Base-by-base conservation (phyloP, 176 grass and related monocot genomes). In the Zea luxurians region DNA sequence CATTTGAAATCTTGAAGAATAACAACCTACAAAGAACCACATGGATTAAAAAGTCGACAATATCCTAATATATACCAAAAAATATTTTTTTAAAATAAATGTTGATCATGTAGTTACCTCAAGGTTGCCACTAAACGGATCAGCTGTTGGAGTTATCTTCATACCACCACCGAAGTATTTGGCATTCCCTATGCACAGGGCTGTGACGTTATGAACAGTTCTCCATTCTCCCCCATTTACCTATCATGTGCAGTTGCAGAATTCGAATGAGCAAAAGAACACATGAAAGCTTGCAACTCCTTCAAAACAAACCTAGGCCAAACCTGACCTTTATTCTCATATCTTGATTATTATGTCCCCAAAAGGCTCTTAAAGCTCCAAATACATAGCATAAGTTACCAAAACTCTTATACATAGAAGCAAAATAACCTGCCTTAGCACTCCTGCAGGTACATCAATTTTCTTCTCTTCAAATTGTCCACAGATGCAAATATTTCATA, bases 1-100 rank as follows among this genome's bases (percentile, higher is more conserved):
- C 96, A 99, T 82, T 92, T 92, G 86, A 99, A 99, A 90, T 95
- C 83, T 84, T 95, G 89, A 58, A 92, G 83, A 91, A 90, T 87
- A 83, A 95, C 92, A 52, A 95, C 83, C 88, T 99, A 83, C 21
- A 64, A 66, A 63, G 50, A 20, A n/a, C n/a, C 76, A 70, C 1
- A 73, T 8, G 34, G 84, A 70, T 89, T 80, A 89, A 21, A 18
- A 46, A 68, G 37, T 12, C 4, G 41, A 61, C 15, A 35, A 57
- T 67, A 40, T 16, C 55, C 64, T 60, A 16, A 12, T 37, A 68
- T 27, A 61, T 17, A 50, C 27, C n/a, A 37, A 76, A 78, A 43
- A 41, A 3, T 0, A 59, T 10, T 66, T 53, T 10, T 41, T 10
- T 36, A 75, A 60, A 45, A 3, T 10, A 71, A 46, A 34, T 65